Evolutionary conservation across 140 eudicot species (phyloP).

Genomic region (Stevia rebaudiana): DNA sequence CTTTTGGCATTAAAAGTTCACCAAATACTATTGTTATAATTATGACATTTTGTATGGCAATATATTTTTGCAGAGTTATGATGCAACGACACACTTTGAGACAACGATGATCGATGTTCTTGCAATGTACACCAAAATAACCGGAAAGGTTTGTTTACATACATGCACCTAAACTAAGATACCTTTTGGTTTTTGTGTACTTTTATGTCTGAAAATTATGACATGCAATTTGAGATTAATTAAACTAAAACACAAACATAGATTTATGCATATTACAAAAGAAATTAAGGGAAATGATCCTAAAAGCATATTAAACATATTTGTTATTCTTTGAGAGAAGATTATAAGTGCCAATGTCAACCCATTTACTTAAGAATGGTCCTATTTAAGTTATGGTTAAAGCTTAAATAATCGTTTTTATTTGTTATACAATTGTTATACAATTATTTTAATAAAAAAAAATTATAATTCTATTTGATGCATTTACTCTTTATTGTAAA

Average conservation of each 20-base stretch:
- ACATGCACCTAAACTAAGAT: background rate
- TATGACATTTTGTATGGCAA: background rate
- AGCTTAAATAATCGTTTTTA: too few species aligned
- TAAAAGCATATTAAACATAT: slow-evolving; percentile 2
- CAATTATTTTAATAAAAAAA: too few species aligned
- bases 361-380: background rate
- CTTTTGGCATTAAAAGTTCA: background rate
- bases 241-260: background rate
- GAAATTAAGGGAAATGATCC: background rate
- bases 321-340: background rate
- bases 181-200: too few species aligned
- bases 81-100: slow-evolving; percentile 86
- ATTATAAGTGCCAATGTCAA: background rate
- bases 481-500: background rate
- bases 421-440: background rate
- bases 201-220: background rate
- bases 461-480: background rate
- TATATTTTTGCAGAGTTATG: slow-evolving; percentile 60
- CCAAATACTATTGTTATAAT: background rate
- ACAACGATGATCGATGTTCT: slow-evolving; percentile 79
- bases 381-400: background rate
- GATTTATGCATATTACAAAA: slow-evolving; percentile 11
- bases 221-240: background rate
- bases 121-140: slow-evolving; percentile 67
- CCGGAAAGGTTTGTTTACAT: slow-evolving; percentile 67